Conservation (phyloP, 805 yeast genomes). For the Teunomyces tritomae region DNA sequence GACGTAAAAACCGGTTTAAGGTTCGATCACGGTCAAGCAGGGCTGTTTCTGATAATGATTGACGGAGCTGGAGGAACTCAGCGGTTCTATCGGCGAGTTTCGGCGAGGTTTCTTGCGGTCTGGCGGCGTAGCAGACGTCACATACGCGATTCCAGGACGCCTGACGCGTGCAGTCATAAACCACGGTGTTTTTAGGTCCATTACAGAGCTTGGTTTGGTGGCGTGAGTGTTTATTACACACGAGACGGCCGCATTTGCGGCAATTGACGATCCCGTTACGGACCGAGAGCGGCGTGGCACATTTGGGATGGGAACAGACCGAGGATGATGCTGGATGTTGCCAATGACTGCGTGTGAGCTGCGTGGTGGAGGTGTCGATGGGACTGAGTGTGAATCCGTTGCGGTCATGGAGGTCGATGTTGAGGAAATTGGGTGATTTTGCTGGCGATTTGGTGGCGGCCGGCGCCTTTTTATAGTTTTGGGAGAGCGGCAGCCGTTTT, state of each 20-base stretch:
- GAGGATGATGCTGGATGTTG: conserved; percentile 39
- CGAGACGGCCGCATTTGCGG: conserved; percentile 71
- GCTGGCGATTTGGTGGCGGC: background rate
- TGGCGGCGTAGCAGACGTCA: conserved; percentile 50
- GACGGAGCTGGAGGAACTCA: conserved; percentile 42
- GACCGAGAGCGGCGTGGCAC: conserved; percentile 44
- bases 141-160: conserved; percentile 79
- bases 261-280: conserved; percentile 66
- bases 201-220: conserved; percentile 50
- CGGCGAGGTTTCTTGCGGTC: conserved; percentile 49
- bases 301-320: conserved; percentile 41
- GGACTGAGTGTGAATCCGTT: conserved; percentile 1
- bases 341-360: conserved; percentile 57
- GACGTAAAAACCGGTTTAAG: conserved; percentile 19
- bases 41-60: conserved; percentile 42
- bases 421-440: background rate
- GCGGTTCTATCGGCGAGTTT: conserved; percentile 42
- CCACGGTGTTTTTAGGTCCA: conserved; percentile 37
- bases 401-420: conserved; percentile 1
- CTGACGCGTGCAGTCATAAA: conserved; percentile 21
- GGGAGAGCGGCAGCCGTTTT: background rate
- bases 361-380: background rate
- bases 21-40: conserved; percentile 55
- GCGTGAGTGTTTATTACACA: conserved; percentile 62
- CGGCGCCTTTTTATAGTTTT: background rate